phyloP scores from a whole-genome alignment of 257 asterid genomes.

The Schizonepeta tenuifolia region DNA sequence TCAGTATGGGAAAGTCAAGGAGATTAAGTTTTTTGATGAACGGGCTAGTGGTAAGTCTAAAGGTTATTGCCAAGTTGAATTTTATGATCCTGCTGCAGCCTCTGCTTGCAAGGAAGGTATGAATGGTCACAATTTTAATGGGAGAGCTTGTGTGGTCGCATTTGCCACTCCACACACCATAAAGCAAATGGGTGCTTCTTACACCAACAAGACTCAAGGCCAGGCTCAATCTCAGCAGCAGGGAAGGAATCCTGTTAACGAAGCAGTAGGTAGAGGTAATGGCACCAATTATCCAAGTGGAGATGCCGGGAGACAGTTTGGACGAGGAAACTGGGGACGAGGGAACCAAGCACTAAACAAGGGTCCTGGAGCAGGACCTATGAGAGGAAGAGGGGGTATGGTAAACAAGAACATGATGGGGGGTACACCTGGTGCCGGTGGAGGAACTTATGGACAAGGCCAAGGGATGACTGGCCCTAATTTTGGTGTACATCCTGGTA shows the following conservation, averaged over 20 bases:
- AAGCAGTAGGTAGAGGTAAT: constrained; percentile 66
- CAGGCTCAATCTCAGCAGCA: constrained; percentile 61
- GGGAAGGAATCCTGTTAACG: constrained; percentile 66
- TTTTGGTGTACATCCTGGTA: constrained; percentile 72
- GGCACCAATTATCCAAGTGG: constrained; percentile 59
- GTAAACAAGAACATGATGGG: constrained; percentile 58
- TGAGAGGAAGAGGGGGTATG: constrained; percentile 66
- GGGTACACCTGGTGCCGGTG: constrained; percentile 60
- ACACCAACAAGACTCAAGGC: constrained; percentile 49
- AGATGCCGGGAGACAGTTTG: constrained; percentile 65
- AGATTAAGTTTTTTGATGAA: constrained; percentile 88
- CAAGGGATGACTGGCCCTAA: constrained; percentile 64
- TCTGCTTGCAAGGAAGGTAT: constrained; percentile 85
- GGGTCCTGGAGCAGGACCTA: constrained; percentile 74
- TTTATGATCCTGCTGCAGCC: constrained; percentile 78
- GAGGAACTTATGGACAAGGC: constrained; percentile 56
- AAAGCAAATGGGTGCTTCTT: constrained; percentile 77
- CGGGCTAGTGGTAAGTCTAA: constrained; percentile 98
- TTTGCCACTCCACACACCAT: constrained; percentile 84
- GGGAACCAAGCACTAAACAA: constrained; percentile 64
- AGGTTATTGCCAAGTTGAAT: constrained; percentile 96
- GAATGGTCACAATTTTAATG: constrained; percentile 84
- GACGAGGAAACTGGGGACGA: constrained; percentile 91
- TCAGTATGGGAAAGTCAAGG: constrained; percentile 89
- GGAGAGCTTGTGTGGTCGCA: constrained; percentile 93